Base-by-base conservation (phyloP, 257 asterid genomes). In the Solanum virginianum region DNA sequence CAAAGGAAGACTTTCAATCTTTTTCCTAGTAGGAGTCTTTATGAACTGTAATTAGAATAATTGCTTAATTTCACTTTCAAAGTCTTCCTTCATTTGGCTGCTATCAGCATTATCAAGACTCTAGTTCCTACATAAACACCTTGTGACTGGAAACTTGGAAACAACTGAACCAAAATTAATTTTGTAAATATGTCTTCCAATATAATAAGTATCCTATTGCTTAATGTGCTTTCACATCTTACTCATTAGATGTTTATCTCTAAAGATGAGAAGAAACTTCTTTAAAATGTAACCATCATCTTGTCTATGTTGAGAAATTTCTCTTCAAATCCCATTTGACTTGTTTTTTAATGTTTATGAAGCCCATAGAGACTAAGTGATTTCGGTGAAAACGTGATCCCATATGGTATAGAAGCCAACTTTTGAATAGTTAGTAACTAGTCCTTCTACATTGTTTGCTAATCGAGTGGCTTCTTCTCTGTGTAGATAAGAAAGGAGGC, bases 401-500 rank as follows among this genome's bases (percentile, higher is more conserved):
- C 85, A 83, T 26, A 55, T 77, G 63, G 82, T 51, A 15, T 51
- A 8, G 45, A 77, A 77, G 43, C 82, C 47, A 26, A 77, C 63
- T 24, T 77, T 77, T 77, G 63, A 51, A 26, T 77, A 77, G 63
- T 51, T 51, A 77, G 45, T 77, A 51, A 77, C 62, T 26, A 17
- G 26, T 29, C 65, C 26, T 9, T 77, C 82, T 77, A 51, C 82
- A 53, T 16, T 51, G 63, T 77, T 51, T 77, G 43, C 62, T 77
- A 77, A 77, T 51, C 14, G 47, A 51, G n/a, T 51, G 82, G 62
- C 62, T 24, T 75, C 41, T 83, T 84, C 55, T 79, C 41, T 39
- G 77, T 89, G 88, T 86, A 96, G 99, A 91, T 95, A 89, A 92
- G 99, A 85, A 96, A 95, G 91, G 99, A 96, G 90, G 99, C 99